Evolutionary conservation across 164 flowering plant genomes (phyloP), one percentile per base, ranked within the genome.

Genomic region (Vitis labrusca): DNA sequence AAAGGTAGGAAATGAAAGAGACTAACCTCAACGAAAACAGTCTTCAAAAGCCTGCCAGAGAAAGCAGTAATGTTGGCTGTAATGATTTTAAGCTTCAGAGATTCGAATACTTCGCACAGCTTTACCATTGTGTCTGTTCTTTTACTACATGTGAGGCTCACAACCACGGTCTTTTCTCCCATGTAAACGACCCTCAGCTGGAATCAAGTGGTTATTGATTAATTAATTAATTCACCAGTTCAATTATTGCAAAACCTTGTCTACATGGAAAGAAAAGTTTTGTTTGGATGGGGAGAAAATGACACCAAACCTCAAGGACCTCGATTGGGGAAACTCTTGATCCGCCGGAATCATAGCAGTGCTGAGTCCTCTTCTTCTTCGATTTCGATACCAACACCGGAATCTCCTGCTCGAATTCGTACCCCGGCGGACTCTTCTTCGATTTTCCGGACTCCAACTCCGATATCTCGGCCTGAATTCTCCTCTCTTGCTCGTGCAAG

Each of bases 101-200:
- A 84, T 65, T 91, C 94, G 65, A 91, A 89, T 10, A 81, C 85
- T 60, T 89, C 86, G 54, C 93, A 91, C 5, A 93, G 83, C 77
- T 80, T 91, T 14, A 86, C 88, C 88, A 93, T 85, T 30, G 95
- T 89, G 71, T 90, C 98, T 14, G 73, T 77, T 74, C 83, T 89
- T 71, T 84, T 88, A 50, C 78, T 80, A 63, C 95, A 93, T 48
- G 90, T 82, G 56, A 91, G 53, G 79, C 90, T 91, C 64, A 91
- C 84, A 47, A 88, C 81, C 70, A 85, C 62, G 2, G 84, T 85
- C 71, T 71, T 85, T 50, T 90, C 89, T 53, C 90, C 93, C 87
- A 91, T 81, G 67, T 79, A 65, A 4, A 85, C 76, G 2, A 90
- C 87, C 69, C 84, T 83, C 17, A 93, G 76, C 97, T 93, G 85